phyloP scores from a whole-genome alignment of 192 early-diverging fungal genomes.

The Diversispora eburnea region DNA sequence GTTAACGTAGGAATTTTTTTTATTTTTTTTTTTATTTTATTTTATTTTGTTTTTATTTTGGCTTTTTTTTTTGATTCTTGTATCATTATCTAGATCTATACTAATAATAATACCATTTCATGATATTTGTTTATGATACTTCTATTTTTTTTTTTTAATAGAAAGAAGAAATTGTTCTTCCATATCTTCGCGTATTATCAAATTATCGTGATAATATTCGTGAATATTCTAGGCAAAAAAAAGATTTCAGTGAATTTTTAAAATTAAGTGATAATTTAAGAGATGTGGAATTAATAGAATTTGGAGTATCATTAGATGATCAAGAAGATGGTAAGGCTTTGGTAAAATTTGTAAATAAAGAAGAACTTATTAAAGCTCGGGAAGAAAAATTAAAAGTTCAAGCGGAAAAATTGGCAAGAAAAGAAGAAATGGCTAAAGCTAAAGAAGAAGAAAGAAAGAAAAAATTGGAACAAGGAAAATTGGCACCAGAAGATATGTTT shows the following conservation, averaged over 20 bases:
- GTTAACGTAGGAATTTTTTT: slow-evolving; percentile 35
- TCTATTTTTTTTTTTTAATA: slow-evolving; percentile 3
- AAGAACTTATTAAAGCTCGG: slow-evolving; percentile 61
- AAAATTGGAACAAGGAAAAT: slow-evolving; percentile 73
- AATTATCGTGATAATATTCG: slow-evolving; percentile 88
- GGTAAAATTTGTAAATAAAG: slow-evolving; percentile 83
- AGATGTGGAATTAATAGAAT: slow-evolving; percentile 79
- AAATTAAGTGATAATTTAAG: slow-evolving; percentile 81
- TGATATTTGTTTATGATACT: neutral
- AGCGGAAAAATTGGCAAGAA: slow-evolving; percentile 59
- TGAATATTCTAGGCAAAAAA: slow-evolving; percentile 60
- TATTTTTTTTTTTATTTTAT: neutral
- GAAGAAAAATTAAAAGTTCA: slow-evolving; percentile 64
- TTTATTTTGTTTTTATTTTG: neutral
- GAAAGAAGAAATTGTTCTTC: slow-evolving; percentile 66
- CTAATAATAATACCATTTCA: too few species aligned
- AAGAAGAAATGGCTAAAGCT: slow-evolving; percentile 56
- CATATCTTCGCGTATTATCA: slow-evolving; percentile 76
- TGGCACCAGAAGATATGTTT: slow-evolving; percentile 81
- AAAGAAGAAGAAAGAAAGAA: slow-evolving; percentile 64
- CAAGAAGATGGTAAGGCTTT: slow-evolving; percentile 91
- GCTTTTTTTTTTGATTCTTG: neutral
- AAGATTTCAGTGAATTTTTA: slow-evolving; percentile 55
- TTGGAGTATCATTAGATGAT: slow-evolving; percentile 92
- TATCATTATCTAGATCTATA: neutral